phyloP scores from a whole-genome alignment of 1,284 basidiomycete genomes.

The Ustilago xerochloae region DNA sequence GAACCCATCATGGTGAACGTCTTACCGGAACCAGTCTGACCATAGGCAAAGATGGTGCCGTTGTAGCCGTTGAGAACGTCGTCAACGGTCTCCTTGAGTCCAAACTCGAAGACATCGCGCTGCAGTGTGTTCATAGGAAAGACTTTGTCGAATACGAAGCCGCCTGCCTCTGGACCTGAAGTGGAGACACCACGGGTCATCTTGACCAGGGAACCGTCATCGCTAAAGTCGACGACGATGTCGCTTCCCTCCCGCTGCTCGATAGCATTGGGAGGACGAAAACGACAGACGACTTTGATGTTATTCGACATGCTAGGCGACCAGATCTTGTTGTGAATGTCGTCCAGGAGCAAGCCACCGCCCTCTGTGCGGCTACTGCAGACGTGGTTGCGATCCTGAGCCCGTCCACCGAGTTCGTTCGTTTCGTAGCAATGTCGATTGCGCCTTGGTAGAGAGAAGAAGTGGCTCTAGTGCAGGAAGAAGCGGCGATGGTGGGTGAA shows the following conservation, averaged over 20 bases:
- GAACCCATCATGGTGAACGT: slow-evolving; percentile 75
- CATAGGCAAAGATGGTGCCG: slow-evolving; percentile 89
- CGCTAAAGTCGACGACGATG: slow-evolving; percentile 88
- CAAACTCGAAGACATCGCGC: slow-evolving; percentile 96
- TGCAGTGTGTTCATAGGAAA: slow-evolving; percentile 94
- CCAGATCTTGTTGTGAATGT: not conserved
- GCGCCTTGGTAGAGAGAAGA: not conserved
- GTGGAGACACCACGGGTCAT: slow-evolving; percentile 60
- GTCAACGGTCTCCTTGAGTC: slow-evolving; percentile 82
- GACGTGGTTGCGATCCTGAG: not conserved
- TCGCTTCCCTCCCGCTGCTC: slow-evolving; percentile 89
- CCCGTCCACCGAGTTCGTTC: not conserved
- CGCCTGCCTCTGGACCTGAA: slow-evolving; percentile 74
- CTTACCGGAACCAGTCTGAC: slow-evolving; percentile 85
- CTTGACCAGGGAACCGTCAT: slow-evolving; percentile 83
- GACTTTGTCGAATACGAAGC: slow-evolving; percentile 96
- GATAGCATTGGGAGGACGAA: slow-evolving; percentile 92
- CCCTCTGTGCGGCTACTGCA: not conserved
- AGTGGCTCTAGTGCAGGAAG: not conserved
- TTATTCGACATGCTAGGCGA: slow-evolving; percentile 56
- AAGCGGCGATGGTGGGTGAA: not conserved
- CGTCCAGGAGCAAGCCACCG: not conserved
- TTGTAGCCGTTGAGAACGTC: slow-evolving; percentile 99
- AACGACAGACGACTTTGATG: slow-evolving; percentile 70
- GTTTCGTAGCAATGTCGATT: not conserved